Conservation (phyloP, 192 early-diverging fungal genomes). For the Phlyctochytrium planicorne region DNA sequence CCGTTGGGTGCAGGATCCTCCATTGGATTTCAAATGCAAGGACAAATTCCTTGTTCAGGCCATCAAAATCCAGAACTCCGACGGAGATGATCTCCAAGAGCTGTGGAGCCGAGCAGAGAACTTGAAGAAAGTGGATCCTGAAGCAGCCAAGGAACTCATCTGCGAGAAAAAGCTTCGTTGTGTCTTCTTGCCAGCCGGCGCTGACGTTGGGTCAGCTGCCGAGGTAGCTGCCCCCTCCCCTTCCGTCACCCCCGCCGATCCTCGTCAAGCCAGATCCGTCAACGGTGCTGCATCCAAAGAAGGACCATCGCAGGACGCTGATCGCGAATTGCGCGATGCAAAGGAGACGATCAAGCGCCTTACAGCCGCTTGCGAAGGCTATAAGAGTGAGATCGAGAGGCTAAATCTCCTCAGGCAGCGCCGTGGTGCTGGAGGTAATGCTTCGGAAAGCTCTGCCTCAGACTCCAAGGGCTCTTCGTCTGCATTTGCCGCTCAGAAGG, state of each 20-base stretch:
- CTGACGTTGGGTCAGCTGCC: too few relatives aligned
- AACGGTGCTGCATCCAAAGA: background rate
- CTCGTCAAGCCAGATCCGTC: background rate
- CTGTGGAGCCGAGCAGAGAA: conserved; percentile 51
- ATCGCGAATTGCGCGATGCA: conserved; percentile 32
- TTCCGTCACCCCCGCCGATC: background rate
- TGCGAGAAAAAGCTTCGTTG: conserved; percentile 47
- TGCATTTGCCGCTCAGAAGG: background rate
- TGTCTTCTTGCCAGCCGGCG: conserved; percentile 20
- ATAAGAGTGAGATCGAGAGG: conserved; percentile 56
- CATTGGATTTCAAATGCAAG: conserved; percentile 78
- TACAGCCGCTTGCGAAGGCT: conserved; percentile 50
- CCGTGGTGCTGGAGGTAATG: conserved; percentile 8
- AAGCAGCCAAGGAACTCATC: conserved; percentile 34
- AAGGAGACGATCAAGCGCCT: conserved; percentile 46
- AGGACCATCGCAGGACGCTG: conserved; percentile 6
- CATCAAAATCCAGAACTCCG: conserved; percentile 62
- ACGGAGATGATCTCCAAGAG: conserved; percentile 53
- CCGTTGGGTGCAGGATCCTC: conserved; percentile 49
- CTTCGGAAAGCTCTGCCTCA: conserved; percentile 1
- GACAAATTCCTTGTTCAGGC: conserved; percentile 97
- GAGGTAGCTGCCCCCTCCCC: background rate
- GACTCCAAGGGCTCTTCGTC: background rate
- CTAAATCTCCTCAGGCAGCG: conserved; percentile 45
- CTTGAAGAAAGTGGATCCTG: conserved; percentile 37